Base-by-base conservation (phyloP, 768 basidiomycete genomes). In the Cytidiella melzeri region DNA sequence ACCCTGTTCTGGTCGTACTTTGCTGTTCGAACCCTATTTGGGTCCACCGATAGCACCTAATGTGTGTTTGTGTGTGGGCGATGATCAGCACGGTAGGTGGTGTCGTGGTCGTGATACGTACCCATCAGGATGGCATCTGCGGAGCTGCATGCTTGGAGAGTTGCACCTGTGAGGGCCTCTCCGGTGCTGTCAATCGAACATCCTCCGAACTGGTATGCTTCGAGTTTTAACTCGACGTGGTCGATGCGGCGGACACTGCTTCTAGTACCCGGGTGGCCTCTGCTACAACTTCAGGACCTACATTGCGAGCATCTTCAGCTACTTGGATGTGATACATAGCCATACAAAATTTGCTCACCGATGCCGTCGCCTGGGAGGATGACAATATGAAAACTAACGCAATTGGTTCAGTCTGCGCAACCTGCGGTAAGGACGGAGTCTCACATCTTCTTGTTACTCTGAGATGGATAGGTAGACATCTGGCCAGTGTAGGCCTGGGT, bases 81-180 rank as follows among this genome's bases (percentile, higher is more conserved):
- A 43, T 25, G 15, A 20, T 38, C 19, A 18, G 36, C 4, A 39
- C 10, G 21, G 20, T 19, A 34, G 15, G 36, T 20, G 5, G 59
- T 76, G n/a, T n/a, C n/a, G n/a, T n/a, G n/a, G n/a, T n/a, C n/a
- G n/a, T n/a, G n/a, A n/a, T n/a, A n/a, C n/a, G 43, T 59, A 92
- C 96, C 96, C 81, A 99, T 83, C 26, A 99, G 73, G 56, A 99
- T 90, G 13, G 95, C 96, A 69, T 98, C 95, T 3, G 95, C 94
- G 61, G 84, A 79, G 63, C 89, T 76, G 70, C 94, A 97, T 18
- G 92, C 93, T 53, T 86, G 74, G 49, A 97, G 70, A 1, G 96
- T 98, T 4, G 81, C 74, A 5, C 82, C 75, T 1, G 96, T 93
- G 1, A 98, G 70, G 41, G 96, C 83, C 47, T 87, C 82, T n/a